Base-by-base conservation (phyloP, 140 eudicot genomes). In the Anethum foeniculum region DNA sequence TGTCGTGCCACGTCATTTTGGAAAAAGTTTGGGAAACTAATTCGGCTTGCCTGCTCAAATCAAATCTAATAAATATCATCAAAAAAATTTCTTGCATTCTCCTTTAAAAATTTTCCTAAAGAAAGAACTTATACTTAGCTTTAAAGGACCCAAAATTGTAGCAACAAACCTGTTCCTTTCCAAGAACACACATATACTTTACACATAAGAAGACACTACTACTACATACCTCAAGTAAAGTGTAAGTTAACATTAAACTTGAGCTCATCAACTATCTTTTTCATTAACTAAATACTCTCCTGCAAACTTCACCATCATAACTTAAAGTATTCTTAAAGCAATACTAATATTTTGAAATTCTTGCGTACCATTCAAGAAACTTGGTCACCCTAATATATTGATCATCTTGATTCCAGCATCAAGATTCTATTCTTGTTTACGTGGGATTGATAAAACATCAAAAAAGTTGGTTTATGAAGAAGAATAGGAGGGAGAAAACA, bases 291-390 rank as follows among this genome's bases (percentile, higher is more conserved):
- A 75, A 48, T 43, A 77, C 79, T 47, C 71, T 56, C 80, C 81
- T 84, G 47, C 58, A 74, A 88, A 79, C 84, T 82, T 88, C 81
- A 81, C 83, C 84, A 86, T 87, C 88, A 88, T 77, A 86, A 85
- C 90, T 86, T 90, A 85, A 92, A 67, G 83, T 79, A 85, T 77
- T 49, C 90, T 86, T 90, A 85, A 92, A 67, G 83, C 80, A 85
- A 79, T 49, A 79, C 62, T 80, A 78, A 83, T 41, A 8, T 12
- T 30, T 65, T 67, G 0, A 47, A 25, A 75, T 27, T 80, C 85
- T 88, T 88, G 92, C 96, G 90, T 93, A 87, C 83, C 88, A 83
- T 84, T 83, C 83, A 81, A 21, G 14, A 69, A 78, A 81, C 68
- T 52, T 79, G 71, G 72, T 67, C 36, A 32, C 19, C 38, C 62